phyloP scores from a whole-genome alignment of 148 eudicot genomes.

The Camellia granthamiana region DNA sequence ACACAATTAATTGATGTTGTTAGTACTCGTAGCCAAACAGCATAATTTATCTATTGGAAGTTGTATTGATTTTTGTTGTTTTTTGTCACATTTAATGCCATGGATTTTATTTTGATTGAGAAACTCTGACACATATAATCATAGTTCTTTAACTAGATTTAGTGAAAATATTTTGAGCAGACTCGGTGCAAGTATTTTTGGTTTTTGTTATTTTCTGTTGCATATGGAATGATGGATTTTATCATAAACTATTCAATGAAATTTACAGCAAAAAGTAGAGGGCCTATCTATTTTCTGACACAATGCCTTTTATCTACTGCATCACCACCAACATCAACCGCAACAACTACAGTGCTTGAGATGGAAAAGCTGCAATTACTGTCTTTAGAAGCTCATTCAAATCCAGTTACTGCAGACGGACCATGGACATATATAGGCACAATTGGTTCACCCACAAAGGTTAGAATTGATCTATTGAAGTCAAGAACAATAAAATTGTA shows the following conservation, averaged over 20 bases:
- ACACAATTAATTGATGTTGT: neutral
- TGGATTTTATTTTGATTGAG: neutral
- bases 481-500: neutral
- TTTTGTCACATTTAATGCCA: neutral
- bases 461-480: conserved; percentile 22
- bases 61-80: neutral
- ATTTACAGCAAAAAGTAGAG: conserved; percentile 73
- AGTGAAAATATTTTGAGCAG: neutral
- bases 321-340: conserved; percentile 42
- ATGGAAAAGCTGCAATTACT: conserved; percentile 59
- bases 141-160: too few species aligned
- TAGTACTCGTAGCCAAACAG: neutral
- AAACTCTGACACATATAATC: neutral
- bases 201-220: neutral
- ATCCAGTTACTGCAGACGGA: conserved; percentile 41
- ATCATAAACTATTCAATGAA: neutral
- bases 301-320: conserved; percentile 61
- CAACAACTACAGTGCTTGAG: conserved; percentile 48
- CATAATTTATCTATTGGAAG: neutral
- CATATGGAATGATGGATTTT: neutral
- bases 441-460: conserved; percentile 50
- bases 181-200: neutral
- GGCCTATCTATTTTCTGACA: conserved; percentile 41
- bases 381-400: conserved; percentile 54
- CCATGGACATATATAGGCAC: conserved; percentile 46